Base-by-base conservation (phyloP, 805 yeast genomes). In the Kazachstania kunashirensis region DNA sequence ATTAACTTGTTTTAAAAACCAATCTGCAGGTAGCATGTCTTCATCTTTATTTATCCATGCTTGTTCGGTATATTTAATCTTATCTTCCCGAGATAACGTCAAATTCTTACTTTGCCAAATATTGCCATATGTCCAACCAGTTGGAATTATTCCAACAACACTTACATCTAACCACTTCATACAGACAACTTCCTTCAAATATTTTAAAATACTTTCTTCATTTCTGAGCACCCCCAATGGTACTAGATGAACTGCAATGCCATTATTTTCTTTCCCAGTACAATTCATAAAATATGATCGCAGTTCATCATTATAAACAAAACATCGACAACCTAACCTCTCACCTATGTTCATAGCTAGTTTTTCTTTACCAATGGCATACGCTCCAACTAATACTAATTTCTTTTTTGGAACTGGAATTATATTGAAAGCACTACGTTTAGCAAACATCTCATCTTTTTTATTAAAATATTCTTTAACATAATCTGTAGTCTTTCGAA, bases 321-420 rank as follows among this genome's bases (percentile, higher is more conserved):
- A 77, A 2, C 82, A 73, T 40, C 74, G 78, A 19, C 79, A 64
- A 1, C 63, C 47, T 19, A 81, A 48, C 15, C 48, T 51, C 34
- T 70, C 60, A 47, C 84, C 82, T 10, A 83, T 61, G 1, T 73
- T 64, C 6, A 84, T 57, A 0, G 95, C 96, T 20, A 92, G 55
- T 39, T 79, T 73, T 54, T 92, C 98, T 53, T 92, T 92, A 3
- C 98, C 98, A 26, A 92, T 86, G 2, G 88, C 73, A 56, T 92
- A 92, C 0, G 95, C 78, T 0, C 97, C 97, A 12, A 92, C 77
- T 8, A 83, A 37, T 29, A 55, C 49, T 18, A 56, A 39, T 16
- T 42, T 40, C 17, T 42, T 43, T 5, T 17, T 18, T 5, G 36
- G 36, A 13, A 4, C 11, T 9, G 31, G 16, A 10, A 33, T 38